Base-by-base conservation (phyloP, 345 rosid genomes). In the Mallotus nudiflorus region DNA sequence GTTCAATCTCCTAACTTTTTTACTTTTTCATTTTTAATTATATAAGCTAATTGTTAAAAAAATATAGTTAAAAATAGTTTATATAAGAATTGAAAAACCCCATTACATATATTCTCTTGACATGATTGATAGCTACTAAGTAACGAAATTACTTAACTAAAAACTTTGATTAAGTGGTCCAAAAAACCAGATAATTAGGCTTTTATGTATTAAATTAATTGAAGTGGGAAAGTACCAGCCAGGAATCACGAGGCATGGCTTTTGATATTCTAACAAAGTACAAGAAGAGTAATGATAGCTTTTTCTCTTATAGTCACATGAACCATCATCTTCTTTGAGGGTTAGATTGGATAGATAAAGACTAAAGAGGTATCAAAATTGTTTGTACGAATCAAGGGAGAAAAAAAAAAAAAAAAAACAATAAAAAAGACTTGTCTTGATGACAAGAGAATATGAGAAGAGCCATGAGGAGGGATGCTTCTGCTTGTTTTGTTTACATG, bases 141-240 rank as follows among this genome's bases (percentile, higher is more conserved):
- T 0, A 24, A 24, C 9, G 13, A 57, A 28, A 28, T 29, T 42
- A 9, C 46, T 42, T 8, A 42, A 42, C 14, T 42, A 42, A 42
- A 42, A 42, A 42, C 13, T 42, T 8, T 1, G 9, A 12, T 42
- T 42, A 42, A 42, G 75, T 74, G 76, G 77, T 65, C 68, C 73
- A 50, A 6, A 65, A 28, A 15, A 50, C 78, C 72, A 44, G 50
- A 63, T 77, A 67, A 66, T 67, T 59, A 67, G 81, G 76, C 81
- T 78, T 76, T 75, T 53, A 24, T 39, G 29, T 67, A 29, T 45
- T 20, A n/a, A 20, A 62, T 68, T 63, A 59, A 15, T 18, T 11
- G 39, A 10, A 57, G 62, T 70, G 66, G 59, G 54, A 15, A 78
- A 55, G 65, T 65, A 55, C 51, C 61, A 67, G 20, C 22, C 20